Evolutionary conservation across 169 alveolate genomes (phyloP).

Genomic region (Hepatocystis sp.): DNA sequence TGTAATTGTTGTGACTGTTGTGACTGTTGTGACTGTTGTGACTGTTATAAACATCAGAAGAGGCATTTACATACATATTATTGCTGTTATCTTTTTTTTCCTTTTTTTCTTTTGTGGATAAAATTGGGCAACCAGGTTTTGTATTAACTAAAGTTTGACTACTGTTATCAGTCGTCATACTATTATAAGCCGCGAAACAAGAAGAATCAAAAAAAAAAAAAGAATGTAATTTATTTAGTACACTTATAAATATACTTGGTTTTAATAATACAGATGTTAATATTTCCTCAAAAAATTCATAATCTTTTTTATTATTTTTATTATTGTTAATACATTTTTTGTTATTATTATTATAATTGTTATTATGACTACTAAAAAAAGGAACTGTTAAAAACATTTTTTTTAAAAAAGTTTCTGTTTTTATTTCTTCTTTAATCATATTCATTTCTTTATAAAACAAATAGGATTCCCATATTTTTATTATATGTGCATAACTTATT

Average conservation of each 20-base stretch:
- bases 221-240: constrained; percentile 16
- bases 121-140: background rate
- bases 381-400: constrained; percentile 26
- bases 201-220: constrained; percentile 15
- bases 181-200: background rate
- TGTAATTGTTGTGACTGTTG: too few species aligned
- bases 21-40: too few species aligned
- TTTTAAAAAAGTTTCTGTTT: constrained; percentile 20
- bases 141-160: background rate
- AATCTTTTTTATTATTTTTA: constrained; percentile 67
- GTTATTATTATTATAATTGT: too few species aligned
- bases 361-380: too few species aligned
- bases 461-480: constrained; percentile 41
- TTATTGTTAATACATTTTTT: too few species aligned
- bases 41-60: too few species aligned
- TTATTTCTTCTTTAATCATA: constrained; percentile 28
- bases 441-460: constrained; percentile 44
- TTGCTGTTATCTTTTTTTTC: background rate
- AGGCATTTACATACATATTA: background rate
- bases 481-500: constrained; percentile 27
- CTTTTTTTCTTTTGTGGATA: background rate
- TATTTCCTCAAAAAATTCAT: constrained; percentile 57
- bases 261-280: constrained; percentile 33
- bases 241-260: constrained; percentile 52
- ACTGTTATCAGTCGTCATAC: too few species aligned